These are phyloP conservation scores for Amanita fuliginea DNA, from an alignment of 768 basidiomycete species.

Conservation along the genomic window DNA sequence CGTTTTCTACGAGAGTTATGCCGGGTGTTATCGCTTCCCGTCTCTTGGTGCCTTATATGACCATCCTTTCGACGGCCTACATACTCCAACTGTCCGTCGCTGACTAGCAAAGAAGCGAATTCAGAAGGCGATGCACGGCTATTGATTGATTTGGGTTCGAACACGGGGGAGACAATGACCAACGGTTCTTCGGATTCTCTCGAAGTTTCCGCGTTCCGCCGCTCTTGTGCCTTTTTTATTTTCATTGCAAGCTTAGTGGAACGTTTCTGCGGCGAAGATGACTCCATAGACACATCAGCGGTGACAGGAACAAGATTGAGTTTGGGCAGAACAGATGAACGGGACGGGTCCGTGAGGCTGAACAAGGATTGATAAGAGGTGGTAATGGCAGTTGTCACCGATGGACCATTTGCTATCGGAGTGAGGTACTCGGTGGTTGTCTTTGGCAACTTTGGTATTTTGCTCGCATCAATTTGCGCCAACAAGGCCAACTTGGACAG, in stretches of 20 bases:
- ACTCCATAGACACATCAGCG: conserved; percentile 8
- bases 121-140: conserved; percentile 70
- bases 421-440: conserved; percentile 58
- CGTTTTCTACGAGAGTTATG: conserved; percentile 14
- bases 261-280: conserved; percentile 25
- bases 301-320: conserved; percentile 34
- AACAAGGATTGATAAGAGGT: conserved; percentile 68
- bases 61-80: conserved; percentile 18
- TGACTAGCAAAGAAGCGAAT: conserved; percentile 63
- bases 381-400: conserved; percentile 79
- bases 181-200: conserved; percentile 27
- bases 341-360: conserved; percentile 45
- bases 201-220: conserved; percentile 20
- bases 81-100: conserved; percentile 30
- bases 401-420: conserved; percentile 72
- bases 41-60: conserved; percentile 10
- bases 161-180: conserved; percentile 40
- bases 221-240: conserved; percentile 46
- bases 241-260: conserved; percentile 73
- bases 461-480: conserved; percentile 39
- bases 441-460: conserved; percentile 37
- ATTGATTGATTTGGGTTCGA: conserved; percentile 38
- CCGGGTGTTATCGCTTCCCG: conserved; percentile 6
- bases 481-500: conserved; percentile 19
- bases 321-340: conserved; percentile 26